These are phyloP conservation scores for Podospora tetraspora DNA, from an alignment of 495 filamentous ascomycete genomes.

Conservation along the genomic window DNA sequence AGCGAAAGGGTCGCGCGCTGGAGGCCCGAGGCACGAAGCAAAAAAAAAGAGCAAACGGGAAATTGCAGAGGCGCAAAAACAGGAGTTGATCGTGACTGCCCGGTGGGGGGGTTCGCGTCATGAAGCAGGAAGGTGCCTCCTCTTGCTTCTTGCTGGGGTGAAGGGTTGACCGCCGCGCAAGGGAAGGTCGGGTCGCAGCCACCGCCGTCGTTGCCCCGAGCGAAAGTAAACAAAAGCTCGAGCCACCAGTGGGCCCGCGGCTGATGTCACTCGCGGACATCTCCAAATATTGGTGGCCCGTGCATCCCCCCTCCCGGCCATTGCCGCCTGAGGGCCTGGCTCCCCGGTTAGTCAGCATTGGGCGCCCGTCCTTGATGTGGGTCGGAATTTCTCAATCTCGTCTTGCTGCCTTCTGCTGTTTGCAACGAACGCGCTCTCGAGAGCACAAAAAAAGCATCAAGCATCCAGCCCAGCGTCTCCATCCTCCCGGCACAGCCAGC, in stretches of 20 bases:
- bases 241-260: conserved; percentile 8
- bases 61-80: conserved; percentile 9
- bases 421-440: not conserved
- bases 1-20: not conserved
- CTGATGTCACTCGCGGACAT: conserved; percentile 15
- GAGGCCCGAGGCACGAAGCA: not conserved
- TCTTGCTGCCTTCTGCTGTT: not conserved
- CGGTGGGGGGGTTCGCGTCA: not conserved
- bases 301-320: not conserved
- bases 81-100: conserved; percentile 5
- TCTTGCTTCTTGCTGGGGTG: not conserved
- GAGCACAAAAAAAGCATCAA: not conserved
- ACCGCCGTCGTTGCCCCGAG: conserved; percentile 23
- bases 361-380: not conserved
- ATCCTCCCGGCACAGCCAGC: not conserved
- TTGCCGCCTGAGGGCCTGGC: too few relatives aligned
- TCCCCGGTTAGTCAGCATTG: not conserved
- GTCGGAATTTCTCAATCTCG: not conserved
- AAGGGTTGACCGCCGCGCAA: not conserved
- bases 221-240: conserved; percentile 30
- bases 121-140: conserved; percentile 5
- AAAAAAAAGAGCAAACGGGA: conserved; percentile 3
- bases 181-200: not conserved
- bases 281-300: conserved; percentile 9
- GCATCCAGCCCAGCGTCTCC: not conserved